Evolutionary conservation across 805 yeast species (phyloP), one percentile per base, ranked within the genome.

Genomic region (Metschnikowia koreensis): DNA sequence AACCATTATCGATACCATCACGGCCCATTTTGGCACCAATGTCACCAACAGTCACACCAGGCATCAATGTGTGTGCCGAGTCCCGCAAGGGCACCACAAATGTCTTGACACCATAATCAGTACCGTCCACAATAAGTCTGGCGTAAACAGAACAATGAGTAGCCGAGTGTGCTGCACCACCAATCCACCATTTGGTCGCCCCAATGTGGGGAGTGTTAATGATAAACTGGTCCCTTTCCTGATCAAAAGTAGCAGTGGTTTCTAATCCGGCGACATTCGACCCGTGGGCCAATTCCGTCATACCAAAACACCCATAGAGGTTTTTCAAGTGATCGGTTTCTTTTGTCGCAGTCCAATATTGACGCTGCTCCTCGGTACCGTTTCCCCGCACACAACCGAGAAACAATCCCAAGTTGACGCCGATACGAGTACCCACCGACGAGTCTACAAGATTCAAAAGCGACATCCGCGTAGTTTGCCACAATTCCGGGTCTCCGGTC

Each of bases 181-280:
- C 63, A 17, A 60, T 60, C 63, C 63, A 60, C 63, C 63, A 60
- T 52, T 60, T 60, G 48, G 63, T 60, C 43, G 63, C 63, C 5
- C 63, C 63, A 17, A 60, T 57, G 54, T 60, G 63, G 1, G 63
- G 63, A 38, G 63, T 60, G 54, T 60, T 59, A 44, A 60, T 51
- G 41, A 60, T 47, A 37, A 60, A 60, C 51, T 57, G 58, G 50
- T 60, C 63, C 17, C 57, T 46, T 17, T 42, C 53, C 52, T 55
- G 44, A 50, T 60, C 63, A 34, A 55, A 60, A n/a, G 63, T 60
- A 31, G 63, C 63, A 42, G 62, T 60, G 40, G 63, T 60, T 37
- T 60, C 63, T 48, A 60, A 52, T 42, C 63, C 63, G 13, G 62
- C 62, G 7, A 60, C 63, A 46, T 60, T 59, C 26, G 60, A 55